Evolutionary conservation across 768 basidiomycete genomes (phyloP).

Genomic region (Astraeus odoratus): DNA sequence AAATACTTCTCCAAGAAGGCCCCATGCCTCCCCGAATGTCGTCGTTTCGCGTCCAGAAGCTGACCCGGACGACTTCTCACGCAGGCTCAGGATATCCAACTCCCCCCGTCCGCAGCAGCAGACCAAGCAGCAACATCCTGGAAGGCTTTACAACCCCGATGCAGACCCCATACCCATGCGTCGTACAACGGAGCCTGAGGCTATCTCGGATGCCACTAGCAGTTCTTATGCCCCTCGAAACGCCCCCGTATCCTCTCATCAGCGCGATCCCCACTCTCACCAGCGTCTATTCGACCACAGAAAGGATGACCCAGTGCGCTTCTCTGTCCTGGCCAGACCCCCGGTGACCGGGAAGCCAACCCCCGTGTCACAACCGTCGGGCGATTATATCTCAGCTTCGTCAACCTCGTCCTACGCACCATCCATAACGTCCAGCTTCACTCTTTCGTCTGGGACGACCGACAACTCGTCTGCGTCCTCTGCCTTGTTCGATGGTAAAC

Average conservation of each 20-base stretch:
- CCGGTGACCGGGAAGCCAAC: constrained; percentile 34
- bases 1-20: constrained; percentile 27
- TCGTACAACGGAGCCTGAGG: constrained; percentile 58
- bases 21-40: constrained; percentile 28
- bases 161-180: constrained; percentile 59
- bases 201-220: constrained; percentile 50
- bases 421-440: constrained; percentile 61
- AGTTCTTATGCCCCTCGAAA: constrained; percentile 38
- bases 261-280: constrained; percentile 28
- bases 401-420: constrained; percentile 71
- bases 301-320: constrained; percentile 86
- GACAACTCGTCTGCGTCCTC: constrained; percentile 70
- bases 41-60: constrained; percentile 40
- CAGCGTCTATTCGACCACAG: constrained; percentile 81
- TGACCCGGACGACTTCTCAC: constrained; percentile 68
- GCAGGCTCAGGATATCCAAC: constrained; percentile 61
- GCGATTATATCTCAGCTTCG: constrained; percentile 67
- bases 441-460: constrained; percentile 66
- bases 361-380: constrained; percentile 55
- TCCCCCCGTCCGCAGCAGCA: constrained; percentile 34
- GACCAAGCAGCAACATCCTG: constrained; percentile 27
- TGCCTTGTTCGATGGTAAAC: constrained; percentile 54
- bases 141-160: constrained; percentile 68
- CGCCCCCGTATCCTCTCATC: constrained; percentile 26
- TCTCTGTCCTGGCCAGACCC: constrained; percentile 58